Evolutionary conservation across 805 yeast genomes (phyloP).

Genomic region (Barnettozyma botsteinii): DNA sequence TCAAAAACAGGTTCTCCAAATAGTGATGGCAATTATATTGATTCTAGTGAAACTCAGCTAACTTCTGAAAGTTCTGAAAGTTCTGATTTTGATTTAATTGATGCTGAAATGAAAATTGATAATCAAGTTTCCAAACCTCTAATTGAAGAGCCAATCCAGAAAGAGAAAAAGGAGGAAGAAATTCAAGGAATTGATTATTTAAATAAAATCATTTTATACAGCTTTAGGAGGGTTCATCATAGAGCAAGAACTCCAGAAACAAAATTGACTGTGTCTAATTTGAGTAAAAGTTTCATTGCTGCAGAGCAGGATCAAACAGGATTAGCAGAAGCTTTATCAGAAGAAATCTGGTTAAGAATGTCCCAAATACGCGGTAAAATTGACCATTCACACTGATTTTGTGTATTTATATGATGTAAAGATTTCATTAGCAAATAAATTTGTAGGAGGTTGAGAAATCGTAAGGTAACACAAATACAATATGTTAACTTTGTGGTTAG

Average conservation of each 20-base stretch:
- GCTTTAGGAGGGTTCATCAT: constrained; percentile 40
- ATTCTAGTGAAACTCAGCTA: constrained; percentile 18
- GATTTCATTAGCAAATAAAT: not conserved
- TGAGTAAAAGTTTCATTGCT: constrained; percentile 35
- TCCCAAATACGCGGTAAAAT: constrained; percentile 12
- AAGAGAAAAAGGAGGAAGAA: not conserved
- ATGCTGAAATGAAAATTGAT: not conserved
- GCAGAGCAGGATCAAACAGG: constrained; percentile 57
- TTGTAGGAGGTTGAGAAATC: too few species aligned
- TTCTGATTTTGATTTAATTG: not conserved
- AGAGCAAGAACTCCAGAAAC: constrained; percentile 52
- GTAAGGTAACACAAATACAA: too few species aligned
- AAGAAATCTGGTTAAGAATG: constrained; percentile 47
- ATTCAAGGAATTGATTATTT: constrained; percentile 28
- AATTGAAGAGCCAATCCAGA: too few species aligned
- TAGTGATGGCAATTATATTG: constrained; percentile 3
- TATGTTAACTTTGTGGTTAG: too few species aligned
- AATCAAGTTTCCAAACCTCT: too few species aligned
- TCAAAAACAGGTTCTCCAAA: constrained; percentile 16
- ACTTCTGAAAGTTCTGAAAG: constrained; percentile 15
- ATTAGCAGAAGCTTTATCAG: constrained; percentile 56
- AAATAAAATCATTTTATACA: constrained; percentile 38
- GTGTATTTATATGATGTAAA: not conserved
- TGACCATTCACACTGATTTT: not conserved
- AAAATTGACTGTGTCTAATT: constrained; percentile 36